Conservation (phyloP, 164 flowering plant genomes). For the Sedum album region DNA sequence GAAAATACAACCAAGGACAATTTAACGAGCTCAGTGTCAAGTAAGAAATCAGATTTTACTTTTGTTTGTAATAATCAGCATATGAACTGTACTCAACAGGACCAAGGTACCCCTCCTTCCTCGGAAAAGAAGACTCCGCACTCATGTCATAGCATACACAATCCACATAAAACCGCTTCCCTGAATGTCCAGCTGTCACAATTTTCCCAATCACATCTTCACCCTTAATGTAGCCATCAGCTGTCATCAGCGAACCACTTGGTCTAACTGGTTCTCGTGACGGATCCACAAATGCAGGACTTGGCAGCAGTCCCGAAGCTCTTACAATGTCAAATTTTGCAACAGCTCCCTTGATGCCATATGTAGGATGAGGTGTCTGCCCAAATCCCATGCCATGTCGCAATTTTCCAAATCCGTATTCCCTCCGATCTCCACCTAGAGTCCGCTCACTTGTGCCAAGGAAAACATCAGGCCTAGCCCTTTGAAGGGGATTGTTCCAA, state of each 20-base stretch:
- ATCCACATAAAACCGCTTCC: conserved; percentile 96
- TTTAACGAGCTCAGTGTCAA: background rate
- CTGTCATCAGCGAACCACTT: conserved; percentile 56
- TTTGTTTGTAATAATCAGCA: conserved; percentile 92
- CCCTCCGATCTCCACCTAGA: conserved; percentile 93
- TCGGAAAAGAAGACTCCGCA: conserved; percentile 90
- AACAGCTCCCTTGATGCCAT: conserved; percentile 95
- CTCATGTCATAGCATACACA: conserved; percentile 81
- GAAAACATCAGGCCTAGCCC: conserved; percentile 95
- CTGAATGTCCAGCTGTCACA: conserved; percentile 98
- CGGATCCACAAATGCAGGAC: conserved; percentile 26
- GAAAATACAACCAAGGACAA: background rate
- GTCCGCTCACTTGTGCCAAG: conserved; percentile 95
- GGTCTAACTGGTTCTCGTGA: conserved; percentile 21
- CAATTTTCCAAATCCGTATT: conserved; percentile 93
- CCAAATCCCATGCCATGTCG: conserved; percentile 91
- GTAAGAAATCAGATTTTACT: conserved; percentile 35
- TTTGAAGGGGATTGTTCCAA: conserved; percentile 94
- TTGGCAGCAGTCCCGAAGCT: conserved; percentile 81
- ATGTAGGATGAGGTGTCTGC: conserved; percentile 85
- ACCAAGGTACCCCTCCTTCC: conserved; percentile 98
- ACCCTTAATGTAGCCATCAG: conserved; percentile 46
- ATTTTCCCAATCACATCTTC: conserved; percentile 77
- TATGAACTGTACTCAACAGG: conserved; percentile 95
- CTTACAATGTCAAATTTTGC: conserved; percentile 92